Percentiles rank a stretch among this genome's conserved stretches.
Conservation (phyloP, 2,329 filamentous ascomycete genomes). For the Aspergillus fructus region DNA sequence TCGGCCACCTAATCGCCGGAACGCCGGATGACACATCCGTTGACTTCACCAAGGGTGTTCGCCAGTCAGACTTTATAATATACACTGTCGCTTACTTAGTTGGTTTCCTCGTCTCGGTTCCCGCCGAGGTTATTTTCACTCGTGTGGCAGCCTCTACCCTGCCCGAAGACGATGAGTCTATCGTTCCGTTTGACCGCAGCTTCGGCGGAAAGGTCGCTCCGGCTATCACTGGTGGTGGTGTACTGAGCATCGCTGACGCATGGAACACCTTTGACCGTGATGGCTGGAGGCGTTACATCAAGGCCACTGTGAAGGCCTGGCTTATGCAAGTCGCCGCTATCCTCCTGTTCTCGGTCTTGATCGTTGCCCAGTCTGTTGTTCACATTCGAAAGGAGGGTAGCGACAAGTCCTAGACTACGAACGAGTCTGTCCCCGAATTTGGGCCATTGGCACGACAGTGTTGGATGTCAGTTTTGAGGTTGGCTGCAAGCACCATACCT, state of each 20-base stretch:
- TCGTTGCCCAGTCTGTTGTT: slow-evolving; percentile 10
- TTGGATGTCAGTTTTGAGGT: not conserved
- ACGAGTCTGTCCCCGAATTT: not conserved
- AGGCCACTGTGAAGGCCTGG: slow-evolving; percentile 72
- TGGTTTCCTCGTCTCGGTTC: slow-evolving; percentile 67
- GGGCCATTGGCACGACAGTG: not conserved
- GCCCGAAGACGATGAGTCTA: slow-evolving; percentile 74
- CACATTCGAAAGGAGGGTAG: not conserved
- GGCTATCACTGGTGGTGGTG: slow-evolving; percentile 72
- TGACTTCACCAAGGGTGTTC: too few species aligned
- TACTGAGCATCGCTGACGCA: slow-evolving; percentile 70
- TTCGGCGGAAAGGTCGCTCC: slow-evolving; percentile 76
- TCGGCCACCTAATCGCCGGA: slow-evolving; percentile 31
- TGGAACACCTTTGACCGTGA: slow-evolving; percentile 75
- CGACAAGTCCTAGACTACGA: not conserved
- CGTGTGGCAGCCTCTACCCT: slow-evolving; percentile 87
- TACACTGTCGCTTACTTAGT: slow-evolving; percentile 48
- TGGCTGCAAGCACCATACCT: not conserved
- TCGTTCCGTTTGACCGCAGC: slow-evolving; percentile 86
- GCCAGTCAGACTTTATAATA: not conserved
- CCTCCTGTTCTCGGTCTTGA: slow-evolving; percentile 27
- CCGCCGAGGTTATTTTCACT: slow-evolving; percentile 71
- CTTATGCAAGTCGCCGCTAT: slow-evolving; percentile 52
- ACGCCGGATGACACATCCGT: too few species aligned
- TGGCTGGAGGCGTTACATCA: slow-evolving; percentile 70